Evolutionary conservation across 1,284 basidiomycete species (phyloP).

Genomic region (Cutaneotrichosporon curvatum): DNA sequence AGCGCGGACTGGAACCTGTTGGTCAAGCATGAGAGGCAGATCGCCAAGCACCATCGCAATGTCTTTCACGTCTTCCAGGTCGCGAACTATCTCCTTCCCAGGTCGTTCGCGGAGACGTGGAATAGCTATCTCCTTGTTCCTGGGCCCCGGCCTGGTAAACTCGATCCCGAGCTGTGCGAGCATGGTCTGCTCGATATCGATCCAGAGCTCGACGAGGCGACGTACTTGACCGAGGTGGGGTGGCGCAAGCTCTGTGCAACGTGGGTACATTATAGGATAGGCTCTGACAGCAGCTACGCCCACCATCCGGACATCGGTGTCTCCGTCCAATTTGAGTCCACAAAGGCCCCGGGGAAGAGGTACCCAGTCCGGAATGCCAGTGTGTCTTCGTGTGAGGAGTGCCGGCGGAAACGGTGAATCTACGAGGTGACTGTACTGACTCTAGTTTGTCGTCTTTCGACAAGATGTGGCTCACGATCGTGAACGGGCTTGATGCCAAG

Average conservation of each 20-base stretch:
- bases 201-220: constrained; percentile 19
- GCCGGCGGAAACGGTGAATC: constrained; percentile 8
- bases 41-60: constrained; percentile 5
- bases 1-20: not conserved
- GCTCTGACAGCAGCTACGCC: constrained; percentile 17
- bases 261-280: constrained; percentile 13
- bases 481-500: constrained; percentile 1
- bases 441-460: constrained; percentile 17
- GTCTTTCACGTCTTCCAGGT: constrained; percentile 9
- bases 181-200: constrained; percentile 37
- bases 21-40: constrained; percentile 9
- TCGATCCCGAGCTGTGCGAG: constrained; percentile 22
- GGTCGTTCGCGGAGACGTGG: constrained; percentile 22
- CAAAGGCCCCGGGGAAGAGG: constrained; percentile 1
- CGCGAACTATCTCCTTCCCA: constrained; percentile 26
- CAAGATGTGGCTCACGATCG: constrained; percentile 15
- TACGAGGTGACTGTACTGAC: not conserved
- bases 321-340: constrained; percentile 12
- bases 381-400: constrained; percentile 12
- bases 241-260: constrained; percentile 22
- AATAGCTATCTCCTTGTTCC: constrained; percentile 10
- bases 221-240: constrained; percentile 17
- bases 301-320: constrained; percentile 14
- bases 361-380: not conserved
- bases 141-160: constrained; percentile 7